A percentile compares a stretch with the other conserved stretches of the same genome.
Evolutionary conservation across 176 grass and related monocot species (phyloP).

Genomic region (Tillandsia fasciculata): DNA sequence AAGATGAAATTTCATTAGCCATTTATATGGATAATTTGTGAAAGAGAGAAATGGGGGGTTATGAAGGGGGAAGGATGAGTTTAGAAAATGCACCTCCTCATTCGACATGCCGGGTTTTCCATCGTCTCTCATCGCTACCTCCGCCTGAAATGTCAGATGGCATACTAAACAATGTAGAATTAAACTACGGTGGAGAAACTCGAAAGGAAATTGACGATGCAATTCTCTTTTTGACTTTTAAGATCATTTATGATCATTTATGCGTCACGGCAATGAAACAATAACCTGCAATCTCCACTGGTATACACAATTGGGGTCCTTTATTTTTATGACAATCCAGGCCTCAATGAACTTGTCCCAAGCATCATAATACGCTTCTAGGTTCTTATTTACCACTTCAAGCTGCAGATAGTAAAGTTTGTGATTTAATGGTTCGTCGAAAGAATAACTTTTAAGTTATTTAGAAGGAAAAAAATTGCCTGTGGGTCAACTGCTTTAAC

Average conservation of each 20-base stretch:
- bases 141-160: conserved; percentile 58
- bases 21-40: too few relatives aligned
- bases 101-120: conserved; percentile 96
- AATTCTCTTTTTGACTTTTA: background rate
- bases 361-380: conserved; percentile 75
- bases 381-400: conserved; percentile 84
- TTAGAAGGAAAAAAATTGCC: conserved; percentile 16
- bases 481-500: conserved; percentile 81
- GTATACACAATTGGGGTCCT: conserved; percentile 72
- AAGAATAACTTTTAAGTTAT: background rate
- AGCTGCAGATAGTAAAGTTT: conserved; percentile 41
- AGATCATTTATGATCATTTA: background rate
- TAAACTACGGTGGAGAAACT: background rate
- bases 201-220: background rate
- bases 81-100: conserved; percentile 48
- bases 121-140: conserved; percentile 86
- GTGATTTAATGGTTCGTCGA: background rate
- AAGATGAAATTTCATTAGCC: too few relatives aligned
- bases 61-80: too few relatives aligned
- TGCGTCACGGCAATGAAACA: conserved; percentile 6
- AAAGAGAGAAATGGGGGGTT: background rate
- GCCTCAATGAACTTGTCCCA: conserved; percentile 90
- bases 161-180: background rate
- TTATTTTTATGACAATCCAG: conserved; percentile 98
- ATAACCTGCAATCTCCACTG: conserved; percentile 89